A percentile compares a stretch with the other conserved stretches of the same genome.
Evolutionary conservation across 2,329 filamentous ascomycete genomes (phyloP).

Genomic region (Aspergillus flavus): DNA sequence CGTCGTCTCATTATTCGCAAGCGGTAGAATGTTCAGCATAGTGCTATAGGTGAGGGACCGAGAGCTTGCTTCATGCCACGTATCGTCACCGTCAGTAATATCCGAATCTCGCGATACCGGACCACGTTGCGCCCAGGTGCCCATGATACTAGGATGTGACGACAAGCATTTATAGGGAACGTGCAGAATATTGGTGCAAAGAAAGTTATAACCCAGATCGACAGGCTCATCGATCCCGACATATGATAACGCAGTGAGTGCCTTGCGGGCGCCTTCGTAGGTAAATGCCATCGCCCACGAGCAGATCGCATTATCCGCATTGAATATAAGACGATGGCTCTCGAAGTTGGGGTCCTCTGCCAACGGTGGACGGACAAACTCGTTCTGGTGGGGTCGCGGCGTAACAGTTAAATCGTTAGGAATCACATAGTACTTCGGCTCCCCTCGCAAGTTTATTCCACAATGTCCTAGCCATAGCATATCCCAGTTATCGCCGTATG

Average conservation of each 20-base stretch:
- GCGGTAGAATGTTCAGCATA: not conserved
- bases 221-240: not conserved
- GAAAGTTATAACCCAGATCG: not conserved
- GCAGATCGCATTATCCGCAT: not conserved
- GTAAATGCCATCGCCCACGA: not conserved
- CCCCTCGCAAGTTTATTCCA: not conserved
- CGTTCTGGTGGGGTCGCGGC: not conserved
- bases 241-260: not conserved
- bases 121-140: not conserved
- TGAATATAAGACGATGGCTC: not conserved
- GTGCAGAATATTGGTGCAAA: not conserved
- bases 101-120: not conserved
- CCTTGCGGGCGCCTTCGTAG: constrained; percentile 1
- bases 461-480: constrained; percentile 6
- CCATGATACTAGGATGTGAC: not conserved
- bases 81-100: not conserved
- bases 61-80: constrained; percentile 1
- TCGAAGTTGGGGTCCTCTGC: not conserved
- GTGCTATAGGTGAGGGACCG: not conserved
- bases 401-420: constrained; percentile 1
- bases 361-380: not conserved
- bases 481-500: constrained; percentile 6
- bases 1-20: not conserved
- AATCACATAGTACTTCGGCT: not conserved
- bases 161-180: not conserved